phyloP scores from a whole-genome alignment of 2,329 filamentous ascomycete genomes.

The Cercospora zeina region DNA sequence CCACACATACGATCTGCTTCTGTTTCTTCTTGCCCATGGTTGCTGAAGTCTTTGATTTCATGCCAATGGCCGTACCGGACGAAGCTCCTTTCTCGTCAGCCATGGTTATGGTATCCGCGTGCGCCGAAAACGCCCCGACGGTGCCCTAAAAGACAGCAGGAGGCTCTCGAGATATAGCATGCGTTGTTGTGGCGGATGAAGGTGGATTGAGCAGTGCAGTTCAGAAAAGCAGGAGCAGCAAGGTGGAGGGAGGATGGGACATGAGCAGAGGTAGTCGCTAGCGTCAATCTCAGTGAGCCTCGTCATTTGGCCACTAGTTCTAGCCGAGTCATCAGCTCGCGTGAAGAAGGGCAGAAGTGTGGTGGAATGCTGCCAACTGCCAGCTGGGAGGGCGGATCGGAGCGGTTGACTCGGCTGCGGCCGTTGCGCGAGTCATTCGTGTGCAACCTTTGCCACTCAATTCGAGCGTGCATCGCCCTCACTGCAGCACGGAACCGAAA shows the following conservation, averaged over 20 bases:
- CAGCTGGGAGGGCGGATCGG: too few relatives aligned
- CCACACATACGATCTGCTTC: conserved; percentile 23
- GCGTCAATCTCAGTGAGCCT: neutral
- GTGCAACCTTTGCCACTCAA: too few relatives aligned
- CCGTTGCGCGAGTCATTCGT: neutral
- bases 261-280: neutral
- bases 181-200: neutral
- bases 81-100: neutral
- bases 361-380: too few relatives aligned
- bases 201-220: neutral
- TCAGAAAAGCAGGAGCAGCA: neutral
- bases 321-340: neutral
- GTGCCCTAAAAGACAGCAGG: neutral
- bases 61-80: conserved; percentile 1
- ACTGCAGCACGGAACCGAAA: conserved; percentile 1
- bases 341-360: neutral
- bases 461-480: neutral
- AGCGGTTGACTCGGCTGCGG: neutral
- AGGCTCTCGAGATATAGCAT: neutral
- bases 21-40: conserved; percentile 15
- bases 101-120: neutral
- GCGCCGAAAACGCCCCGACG: neutral
- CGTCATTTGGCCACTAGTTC: neutral
- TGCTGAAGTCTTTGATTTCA: neutral
- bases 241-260: neutral